Evolutionary conservation across 768 basidiomycete genomes (phyloP), one percentile per base, ranked within the genome.

Genomic region (Rubroboletus satanas): DNA sequence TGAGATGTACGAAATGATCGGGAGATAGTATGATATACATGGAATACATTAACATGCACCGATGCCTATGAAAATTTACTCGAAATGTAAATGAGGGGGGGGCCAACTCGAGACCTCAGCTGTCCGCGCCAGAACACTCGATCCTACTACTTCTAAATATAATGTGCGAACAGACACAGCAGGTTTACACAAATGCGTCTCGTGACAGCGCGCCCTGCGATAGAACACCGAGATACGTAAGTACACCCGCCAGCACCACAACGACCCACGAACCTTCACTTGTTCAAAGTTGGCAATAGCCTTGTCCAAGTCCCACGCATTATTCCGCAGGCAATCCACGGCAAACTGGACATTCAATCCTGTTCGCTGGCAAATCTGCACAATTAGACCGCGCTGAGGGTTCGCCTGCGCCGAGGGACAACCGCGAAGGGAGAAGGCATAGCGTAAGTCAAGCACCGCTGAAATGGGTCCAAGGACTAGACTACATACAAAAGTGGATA

Each of bases 251-350:
- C 38, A 49, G 23, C 54, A 47, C 48, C 42, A 12, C 12, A 18
- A 45, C 2, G 4, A 38, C 58, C 47, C 50, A 74, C 84, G 54
- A 59, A 90, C 90, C 82, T 89, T 90, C 63, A 98, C 88, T 68
- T 89, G 79, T 65, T 93, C 84, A 71, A 93, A 98, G 66, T 96
- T 95, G 47, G 80, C 79, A 26, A 93, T 65, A 0, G 97, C 97
- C 55, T 79, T 77, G 43, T 84, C 83, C 48, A 90, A 62, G 66
- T 94, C 83, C 94, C 94, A 98, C 8, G 75, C 83, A 66, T 95
- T 97, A 46, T 84, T 85, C 61, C 82, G 77, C 55, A 98, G 71
- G 66, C 96, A 98, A 56, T 97, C 85, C n/a, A 87, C 74, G 7
- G 93, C 82, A 64, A 83, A 96, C 61, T 82, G 79, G 15, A 82